Base-by-base conservation (phyloP, 2,329 filamentous ascomycete species). In the Lasiodiplodia theobromae region DNA sequence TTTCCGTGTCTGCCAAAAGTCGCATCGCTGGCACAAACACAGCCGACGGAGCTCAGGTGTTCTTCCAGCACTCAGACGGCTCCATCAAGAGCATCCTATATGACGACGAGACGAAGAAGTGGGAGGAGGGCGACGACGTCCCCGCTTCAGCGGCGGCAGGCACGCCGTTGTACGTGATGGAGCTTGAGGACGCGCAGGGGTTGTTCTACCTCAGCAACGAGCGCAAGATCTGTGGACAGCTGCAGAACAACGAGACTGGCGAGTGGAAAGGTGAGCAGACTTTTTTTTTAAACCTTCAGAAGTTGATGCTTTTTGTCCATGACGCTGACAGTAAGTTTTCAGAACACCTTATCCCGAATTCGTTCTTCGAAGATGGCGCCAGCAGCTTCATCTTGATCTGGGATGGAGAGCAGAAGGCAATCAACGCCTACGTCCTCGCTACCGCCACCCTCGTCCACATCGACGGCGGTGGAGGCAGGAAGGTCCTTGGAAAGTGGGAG, bases 281-380 rank as follows among this genome's bases (percentile, higher is more conserved):
- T n/a, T n/a, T n/a, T n/a, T n/a, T n/a, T n/a, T n/a, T n/a, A n/a
- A n/a, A 14, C 14, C 1, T 5, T 6, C 16, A 3, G 5, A 5
- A 16, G 14, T 44, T n/a, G 38, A 5, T 44, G n/a, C 5, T 18
- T 4, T 44, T 44, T 38, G 10, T 12, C 1, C 14, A 38, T 1
- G 3, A 2, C 4, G 38, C 38, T 40, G 14, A 40, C 38, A 0
- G 31, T 0, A 40, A 0, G 0, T 40, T 1, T 47, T 0, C 18
- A 47, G 44, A 47, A 21, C 7, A 11, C 0, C 2, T 47, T 7
- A 10, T 47, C 7, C 2, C 21, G 6, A 11, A 47, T 4, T 47
- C 44, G 2, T 11, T 47, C 44, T 47, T 47, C 3, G 44, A 47
- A n/a, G 18, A 6, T 0, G 18, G n/a, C 44, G 3, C 21, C 2